Evolutionary conservation across 177 flowering plant species (phyloP).

Genomic region (Vitis hybrid): DNA sequence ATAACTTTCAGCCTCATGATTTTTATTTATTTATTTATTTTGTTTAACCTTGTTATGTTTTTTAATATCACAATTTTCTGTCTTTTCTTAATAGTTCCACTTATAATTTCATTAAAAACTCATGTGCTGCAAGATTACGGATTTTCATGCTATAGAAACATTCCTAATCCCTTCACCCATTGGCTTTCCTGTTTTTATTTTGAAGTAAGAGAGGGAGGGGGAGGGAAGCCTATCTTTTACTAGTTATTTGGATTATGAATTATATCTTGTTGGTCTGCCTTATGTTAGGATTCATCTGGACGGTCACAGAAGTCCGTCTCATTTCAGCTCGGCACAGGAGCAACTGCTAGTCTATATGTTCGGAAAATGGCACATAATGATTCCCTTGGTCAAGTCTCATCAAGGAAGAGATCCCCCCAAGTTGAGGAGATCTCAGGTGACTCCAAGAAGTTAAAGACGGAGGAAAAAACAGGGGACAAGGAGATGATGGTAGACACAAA

Average conservation of each 20-base stretch:
- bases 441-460: constrained; percentile 30
- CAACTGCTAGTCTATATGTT: constrained; percentile 34
- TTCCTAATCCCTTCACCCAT: too few relatives aligned
- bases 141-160: too few relatives aligned
- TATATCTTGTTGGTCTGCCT: constrained; percentile 1
- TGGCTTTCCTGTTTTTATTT: not conserved
- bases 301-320: constrained; percentile 59
- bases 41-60: too few relatives aligned
- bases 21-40: too few relatives aligned
- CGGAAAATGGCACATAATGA: constrained; percentile 47
- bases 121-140: too few relatives aligned
- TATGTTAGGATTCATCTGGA: constrained; percentile 64
- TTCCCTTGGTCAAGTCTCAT: constrained; percentile 9
- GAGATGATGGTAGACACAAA: constrained; percentile 5
- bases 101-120: too few relatives aligned
- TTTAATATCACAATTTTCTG: too few relatives aligned
- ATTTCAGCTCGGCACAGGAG: constrained; percentile 40
- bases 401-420: constrained; percentile 38
- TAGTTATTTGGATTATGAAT: not conserved
- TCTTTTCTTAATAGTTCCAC: too few relatives aligned
- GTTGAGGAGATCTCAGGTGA: constrained; percentile 26
- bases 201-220: not conserved
- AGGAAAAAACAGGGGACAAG: constrained; percentile 6
- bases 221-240: not conserved
- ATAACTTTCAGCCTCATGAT: too few relatives aligned